A percentile compares a stretch with the other conserved stretches of the same genome.
phyloP scores from a whole-genome alignment of 768 basidiomycete species.

The Lactifluus volemus region DNA sequence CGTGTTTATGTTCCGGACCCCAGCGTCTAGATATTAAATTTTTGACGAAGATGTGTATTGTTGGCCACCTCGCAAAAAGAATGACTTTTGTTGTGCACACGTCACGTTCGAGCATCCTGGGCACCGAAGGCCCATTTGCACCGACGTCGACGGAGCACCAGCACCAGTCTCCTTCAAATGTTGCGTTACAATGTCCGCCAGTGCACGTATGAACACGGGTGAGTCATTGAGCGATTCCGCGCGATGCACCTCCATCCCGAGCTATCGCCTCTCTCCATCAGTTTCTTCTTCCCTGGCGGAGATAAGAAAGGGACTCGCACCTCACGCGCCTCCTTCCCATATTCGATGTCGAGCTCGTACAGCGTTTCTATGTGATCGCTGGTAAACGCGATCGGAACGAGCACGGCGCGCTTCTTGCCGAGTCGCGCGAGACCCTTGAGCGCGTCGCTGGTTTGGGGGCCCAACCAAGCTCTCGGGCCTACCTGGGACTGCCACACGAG shows the following conservation, averaged over 20 bases:
- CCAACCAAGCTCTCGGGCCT: conserved; percentile 97
- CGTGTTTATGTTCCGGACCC: not conserved
- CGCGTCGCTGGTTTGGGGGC: conserved; percentile 89
- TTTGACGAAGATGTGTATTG: conserved; percentile 3
- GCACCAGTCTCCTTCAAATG: conserved; percentile 61
- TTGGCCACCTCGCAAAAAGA: conserved; percentile 77
- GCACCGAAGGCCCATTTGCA: conserved; percentile 82
- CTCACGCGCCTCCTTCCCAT: conserved; percentile 83
- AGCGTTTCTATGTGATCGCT: conserved; percentile 99
- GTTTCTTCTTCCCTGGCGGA: not conserved
- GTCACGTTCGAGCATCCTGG: conserved; percentile 89
- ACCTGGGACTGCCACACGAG: conserved; percentile 98
- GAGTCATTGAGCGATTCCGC: conserved; percentile 92
- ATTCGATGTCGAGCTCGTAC: conserved; percentile 93
- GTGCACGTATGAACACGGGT: conserved; percentile 88
- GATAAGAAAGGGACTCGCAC: conserved; percentile 35
- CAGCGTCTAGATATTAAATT: not conserved
- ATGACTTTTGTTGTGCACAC: conserved; percentile 80
- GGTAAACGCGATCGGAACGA: conserved; percentile 97
- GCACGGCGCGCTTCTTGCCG: conserved; percentile 65
- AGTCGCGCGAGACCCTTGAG: conserved; percentile 78
- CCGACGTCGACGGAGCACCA: conserved; percentile 59
- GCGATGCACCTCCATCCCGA: conserved; percentile 83
- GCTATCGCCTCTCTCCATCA: conserved; percentile 36
- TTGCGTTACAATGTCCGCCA: conserved; percentile 81